These are phyloP conservation scores for Geranomyces variabilis DNA, from an alignment of 192 early-diverging fungal genomes.

Conservation along the genomic window DNA sequence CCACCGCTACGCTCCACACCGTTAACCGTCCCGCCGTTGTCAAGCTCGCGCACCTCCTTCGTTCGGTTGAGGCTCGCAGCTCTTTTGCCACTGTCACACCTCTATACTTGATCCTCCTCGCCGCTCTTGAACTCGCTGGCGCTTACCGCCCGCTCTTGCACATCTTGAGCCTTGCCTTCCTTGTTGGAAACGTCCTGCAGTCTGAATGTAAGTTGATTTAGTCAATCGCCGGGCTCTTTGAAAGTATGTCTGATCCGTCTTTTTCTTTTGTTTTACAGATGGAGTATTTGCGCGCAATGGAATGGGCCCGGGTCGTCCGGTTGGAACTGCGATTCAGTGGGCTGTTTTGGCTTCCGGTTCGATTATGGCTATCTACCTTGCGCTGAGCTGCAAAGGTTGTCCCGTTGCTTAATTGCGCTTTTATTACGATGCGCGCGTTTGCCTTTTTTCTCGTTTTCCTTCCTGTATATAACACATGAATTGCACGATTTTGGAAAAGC, in stretches of 20 bases:
- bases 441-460: not conserved
- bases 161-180: slow-evolving; percentile 32
- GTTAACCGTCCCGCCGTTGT: slow-evolving; percentile 3
- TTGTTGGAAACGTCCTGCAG: slow-evolving; percentile 31
- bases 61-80: slow-evolving; percentile 31
- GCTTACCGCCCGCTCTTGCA: slow-evolving; percentile 39
- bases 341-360: slow-evolving; percentile 35
- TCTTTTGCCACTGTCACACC: slow-evolving; percentile 30
- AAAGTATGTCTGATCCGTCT: no score
- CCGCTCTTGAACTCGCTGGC: slow-evolving; percentile 39
- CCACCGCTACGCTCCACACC: slow-evolving; percentile 23
- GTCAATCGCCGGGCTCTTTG: no score
- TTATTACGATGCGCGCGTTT: no score
- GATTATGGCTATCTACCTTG: slow-evolving; percentile 59
- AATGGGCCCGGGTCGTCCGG: slow-evolving; percentile 7
- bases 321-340: slow-evolving; percentile 23
- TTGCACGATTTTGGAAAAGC: no score
- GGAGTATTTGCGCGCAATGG: slow-evolving; percentile 18
- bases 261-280: not conserved
- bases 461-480: not conserved
- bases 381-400: slow-evolving; percentile 26
- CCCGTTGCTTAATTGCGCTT: slow-evolving; percentile 30
- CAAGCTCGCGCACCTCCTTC: slow-evolving; percentile 15
- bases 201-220: slow-evolving; percentile 26
- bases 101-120: slow-evolving; percentile 34